Evolutionary conservation across 2,329 filamentous ascomycete genomes (phyloP).

Genomic region (Ophiostoma piceae): DNA sequence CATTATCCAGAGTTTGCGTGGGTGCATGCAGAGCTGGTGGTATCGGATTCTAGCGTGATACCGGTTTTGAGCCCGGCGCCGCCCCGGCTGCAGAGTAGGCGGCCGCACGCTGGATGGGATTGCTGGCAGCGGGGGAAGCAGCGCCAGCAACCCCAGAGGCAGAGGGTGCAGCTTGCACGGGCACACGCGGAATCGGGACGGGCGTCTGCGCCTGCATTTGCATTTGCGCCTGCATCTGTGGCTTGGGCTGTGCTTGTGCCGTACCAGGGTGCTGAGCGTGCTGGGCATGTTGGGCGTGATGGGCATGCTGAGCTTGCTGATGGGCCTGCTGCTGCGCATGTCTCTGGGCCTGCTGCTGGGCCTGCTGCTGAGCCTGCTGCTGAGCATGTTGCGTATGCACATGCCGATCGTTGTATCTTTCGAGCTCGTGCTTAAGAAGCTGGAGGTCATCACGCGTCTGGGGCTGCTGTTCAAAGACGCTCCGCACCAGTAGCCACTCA

Average conservation of each 20-base stretch:
- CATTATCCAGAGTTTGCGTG: neutral
- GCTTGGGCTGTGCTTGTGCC: slow-evolving; percentile 15
- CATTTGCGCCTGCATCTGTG: slow-evolving; percentile 19
- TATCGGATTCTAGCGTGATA: neutral
- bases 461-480: slow-evolving; percentile 61
- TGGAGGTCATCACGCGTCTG: slow-evolving; percentile 58
- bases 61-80: neutral
- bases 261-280: neutral
- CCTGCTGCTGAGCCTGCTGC: slow-evolving; percentile 8
- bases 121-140: neutral
- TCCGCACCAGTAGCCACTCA: slow-evolving; percentile 69
- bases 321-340: slow-evolving; percentile 13
- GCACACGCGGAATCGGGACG: slow-evolving; percentile 29
- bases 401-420: slow-evolving; percentile 35
- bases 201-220: slow-evolving; percentile 26
- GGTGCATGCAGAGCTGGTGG: neutral
- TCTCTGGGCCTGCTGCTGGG: slow-evolving; percentile 9
- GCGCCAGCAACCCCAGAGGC: neutral
- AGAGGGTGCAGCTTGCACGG: slow-evolving; percentile 18
- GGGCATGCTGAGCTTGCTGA: slow-evolving; percentile 13
- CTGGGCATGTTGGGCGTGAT: neutral
- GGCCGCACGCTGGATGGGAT: neutral
- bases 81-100: slow-evolving; percentile 5
- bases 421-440: slow-evolving; percentile 51
- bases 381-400: slow-evolving; percentile 18